A percentile compares a stretch with the other conserved stretches of the same genome.
phyloP scores from a whole-genome alignment of 495 filamentous ascomycete species.

The Lophium mytilinum region DNA sequence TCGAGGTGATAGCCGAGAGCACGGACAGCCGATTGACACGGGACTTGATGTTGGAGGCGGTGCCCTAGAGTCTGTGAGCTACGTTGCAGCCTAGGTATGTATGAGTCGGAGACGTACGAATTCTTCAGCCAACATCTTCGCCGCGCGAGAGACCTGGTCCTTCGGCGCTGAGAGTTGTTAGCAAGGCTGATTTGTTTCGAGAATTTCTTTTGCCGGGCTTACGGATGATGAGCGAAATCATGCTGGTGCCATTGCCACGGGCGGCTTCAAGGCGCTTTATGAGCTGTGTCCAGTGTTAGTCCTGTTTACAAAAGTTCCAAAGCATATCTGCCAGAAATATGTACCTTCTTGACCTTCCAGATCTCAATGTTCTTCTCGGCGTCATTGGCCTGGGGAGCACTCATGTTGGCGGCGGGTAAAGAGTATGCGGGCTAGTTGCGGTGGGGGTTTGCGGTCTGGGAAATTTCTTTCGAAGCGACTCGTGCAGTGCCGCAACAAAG shows the following conservation, averaged over 20 bases:
- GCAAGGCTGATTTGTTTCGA: neutral
- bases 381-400: conserved; percentile 78
- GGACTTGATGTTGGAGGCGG: conserved; percentile 98
- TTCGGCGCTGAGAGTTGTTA: conserved; percentile 63
- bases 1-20: conserved; percentile 94
- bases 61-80: conserved; percentile 45
- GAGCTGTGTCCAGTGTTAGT: conserved; percentile 32
- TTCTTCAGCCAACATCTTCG: conserved; percentile 99
- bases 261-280: conserved; percentile 78
- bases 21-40: conserved; percentile 97
- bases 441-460: conserved; percentile 1
- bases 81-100: neutral
- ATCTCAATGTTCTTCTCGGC: conserved; percentile 97
- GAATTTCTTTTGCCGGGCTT: conserved; percentile 31
- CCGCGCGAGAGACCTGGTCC: conserved; percentile 91
- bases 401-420: conserved; percentile 59
- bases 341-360: conserved; percentile 80
- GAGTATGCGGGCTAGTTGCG: neutral
- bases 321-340: conserved; percentile 86
- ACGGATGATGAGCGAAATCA: conserved; percentile 99
- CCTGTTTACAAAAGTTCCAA: conserved; percentile 36
- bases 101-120: conserved; percentile 54
- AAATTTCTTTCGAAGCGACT: conserved; percentile 14
- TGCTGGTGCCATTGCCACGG: conserved; percentile 90
- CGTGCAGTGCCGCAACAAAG: conserved; percentile 1